These are phyloP conservation scores for Blastobotrys robertii DNA, from an alignment of 805 yeast genomes.

Conservation along the genomic window DNA sequence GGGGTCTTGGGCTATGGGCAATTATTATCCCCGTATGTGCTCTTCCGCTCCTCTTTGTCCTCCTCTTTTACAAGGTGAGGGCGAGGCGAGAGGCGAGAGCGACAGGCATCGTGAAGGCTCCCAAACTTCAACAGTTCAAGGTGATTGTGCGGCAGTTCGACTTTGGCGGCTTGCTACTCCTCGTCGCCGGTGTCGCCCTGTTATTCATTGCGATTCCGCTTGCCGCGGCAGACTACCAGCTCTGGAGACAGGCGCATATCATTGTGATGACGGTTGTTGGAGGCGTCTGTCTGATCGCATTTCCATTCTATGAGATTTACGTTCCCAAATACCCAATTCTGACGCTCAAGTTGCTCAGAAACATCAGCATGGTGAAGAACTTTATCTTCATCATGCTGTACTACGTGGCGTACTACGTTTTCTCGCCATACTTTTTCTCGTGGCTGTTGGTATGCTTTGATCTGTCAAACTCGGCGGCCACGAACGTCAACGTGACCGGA, in stretches of 20 bases:
- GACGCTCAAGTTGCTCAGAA: slow-evolving; percentile 28
- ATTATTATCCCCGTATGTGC: slow-evolving; percentile 35
- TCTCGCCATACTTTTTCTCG: slow-evolving; percentile 9
- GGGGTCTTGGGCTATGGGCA: slow-evolving; percentile 45
- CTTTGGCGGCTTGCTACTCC: neutral
- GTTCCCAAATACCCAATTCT: slow-evolving; percentile 28
- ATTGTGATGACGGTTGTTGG: neutral
- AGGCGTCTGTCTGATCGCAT: slow-evolving; percentile 1
- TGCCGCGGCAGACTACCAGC: neutral
- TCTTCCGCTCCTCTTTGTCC: slow-evolving; percentile 16
- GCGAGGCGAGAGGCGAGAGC: slow-evolving; percentile 5
- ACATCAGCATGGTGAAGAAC: slow-evolving; percentile 21
- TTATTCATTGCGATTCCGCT: slow-evolving; percentile 3
- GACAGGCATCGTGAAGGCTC: neutral
- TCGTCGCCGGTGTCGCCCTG: slow-evolving; percentile 1
- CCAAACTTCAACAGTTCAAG: neutral
- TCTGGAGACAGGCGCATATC: neutral
- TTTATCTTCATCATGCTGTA: slow-evolving; percentile 17
- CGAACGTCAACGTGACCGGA: slow-evolving; percentile 7
- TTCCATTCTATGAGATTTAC: slow-evolving; percentile 14
- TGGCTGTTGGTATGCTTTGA: slow-evolving; percentile 9
- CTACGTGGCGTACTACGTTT: slow-evolving; percentile 19
- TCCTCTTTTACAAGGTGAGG: slow-evolving; percentile 12
- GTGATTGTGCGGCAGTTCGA: neutral
- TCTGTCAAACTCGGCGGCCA: slow-evolving; percentile 8